phyloP scores from a whole-genome alignment of 73 alveolate genomes.

The Effrenium voratum region DNA sequence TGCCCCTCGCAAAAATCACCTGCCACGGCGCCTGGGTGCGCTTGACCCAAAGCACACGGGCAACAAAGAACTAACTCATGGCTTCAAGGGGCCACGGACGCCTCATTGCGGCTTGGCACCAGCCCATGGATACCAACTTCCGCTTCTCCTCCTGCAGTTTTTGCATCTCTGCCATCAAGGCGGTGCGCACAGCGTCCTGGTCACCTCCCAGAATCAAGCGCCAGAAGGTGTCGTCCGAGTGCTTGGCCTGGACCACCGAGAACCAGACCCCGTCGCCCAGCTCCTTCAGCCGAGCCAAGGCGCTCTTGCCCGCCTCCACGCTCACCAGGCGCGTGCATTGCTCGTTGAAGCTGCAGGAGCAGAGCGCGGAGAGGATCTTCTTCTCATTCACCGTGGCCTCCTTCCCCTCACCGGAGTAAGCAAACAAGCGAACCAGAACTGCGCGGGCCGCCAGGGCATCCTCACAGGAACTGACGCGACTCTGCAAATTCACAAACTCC shows the following conservation, averaged over 20 bases:
- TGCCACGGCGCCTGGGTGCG: no score
- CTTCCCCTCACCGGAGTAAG: conserved; percentile 64
- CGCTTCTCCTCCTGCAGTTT: conserved; percentile 30
- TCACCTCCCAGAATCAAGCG: conserved; percentile 56
- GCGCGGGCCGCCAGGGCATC: conserved; percentile 28
- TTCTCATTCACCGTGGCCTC: conserved; percentile 6
- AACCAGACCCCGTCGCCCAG: conserved; percentile 44
- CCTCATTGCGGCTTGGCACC: not conserved
- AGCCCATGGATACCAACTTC: conserved; percentile 30
- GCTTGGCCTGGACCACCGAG: conserved; percentile 29
- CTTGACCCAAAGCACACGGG: no score
- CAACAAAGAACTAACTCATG: no score
- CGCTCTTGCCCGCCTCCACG: conserved; percentile 27
- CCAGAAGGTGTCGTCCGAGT: conserved; percentile 33
- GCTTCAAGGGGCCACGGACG: no score
- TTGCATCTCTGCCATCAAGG: conserved; percentile 9
- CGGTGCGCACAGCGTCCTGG: not conserved
- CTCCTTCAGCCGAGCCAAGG: conserved; percentile 32
- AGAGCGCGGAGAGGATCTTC: conserved; percentile 51
- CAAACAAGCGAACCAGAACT: conserved; percentile 35
- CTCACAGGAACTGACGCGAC: conserved; percentile 34
- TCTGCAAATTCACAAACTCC: not conserved
- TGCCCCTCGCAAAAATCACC: no score
- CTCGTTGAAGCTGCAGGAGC: conserved; percentile 23
- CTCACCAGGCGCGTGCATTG: conserved; percentile 53